Base-by-base conservation (phyloP, 2,329 filamentous ascomycete species). In the Curvularia sp. region DNA sequence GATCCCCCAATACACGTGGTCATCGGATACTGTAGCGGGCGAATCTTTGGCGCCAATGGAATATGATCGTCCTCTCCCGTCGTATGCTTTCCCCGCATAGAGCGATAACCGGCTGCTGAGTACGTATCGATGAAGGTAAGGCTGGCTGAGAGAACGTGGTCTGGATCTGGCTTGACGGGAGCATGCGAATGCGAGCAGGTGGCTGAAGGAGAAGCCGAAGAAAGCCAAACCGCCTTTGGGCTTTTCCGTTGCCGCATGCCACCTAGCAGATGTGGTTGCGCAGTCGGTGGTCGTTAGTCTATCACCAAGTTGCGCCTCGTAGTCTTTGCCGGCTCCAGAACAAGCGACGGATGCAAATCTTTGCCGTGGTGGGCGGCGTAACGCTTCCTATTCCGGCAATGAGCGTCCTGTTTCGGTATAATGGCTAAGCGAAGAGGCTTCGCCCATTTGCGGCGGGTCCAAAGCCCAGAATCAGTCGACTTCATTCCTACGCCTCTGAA, bases 271-370 rank as follows among this genome's bases (percentile, higher is more conserved):
- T 7, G 6, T n/a, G 12, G 33, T n/a, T 38, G 30, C 30, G 46
- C 46, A 48, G 20, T 24, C 31, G 18, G 46, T 28, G 5, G 18
- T 22, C 13, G 10, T 3, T 20, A 6, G 20, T 13, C 12, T 35
- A 15, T 18, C 30, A 24, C 30, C 13, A 8, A 4, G 24, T 18
- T 20, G 10, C 46, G 46, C 46, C 18, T 48, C 18, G 12, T 33
- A 15, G 26, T 48, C 28, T 48, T 48, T 10, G 20, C 30, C 35
- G 30, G 46, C 28, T 48, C 46, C 46, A 48, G 46, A 48, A 35
- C 30, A 33, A 30, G 10, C 28, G 18, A 33, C 10, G 5, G 7
- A 12, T 10, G 46, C 18, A 9, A 28, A 22, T 43, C 30, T 33
- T 48, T 30, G 31, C n/a, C 18, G 22, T 13, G 28, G 2, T 20